Percentiles rank a stretch among this genome's conserved stretches.
These are phyloP conservation scores for Arabidopsis suecica DNA, from an alignment of 345 rosid genomes.

Conservation along the genomic window DNA sequence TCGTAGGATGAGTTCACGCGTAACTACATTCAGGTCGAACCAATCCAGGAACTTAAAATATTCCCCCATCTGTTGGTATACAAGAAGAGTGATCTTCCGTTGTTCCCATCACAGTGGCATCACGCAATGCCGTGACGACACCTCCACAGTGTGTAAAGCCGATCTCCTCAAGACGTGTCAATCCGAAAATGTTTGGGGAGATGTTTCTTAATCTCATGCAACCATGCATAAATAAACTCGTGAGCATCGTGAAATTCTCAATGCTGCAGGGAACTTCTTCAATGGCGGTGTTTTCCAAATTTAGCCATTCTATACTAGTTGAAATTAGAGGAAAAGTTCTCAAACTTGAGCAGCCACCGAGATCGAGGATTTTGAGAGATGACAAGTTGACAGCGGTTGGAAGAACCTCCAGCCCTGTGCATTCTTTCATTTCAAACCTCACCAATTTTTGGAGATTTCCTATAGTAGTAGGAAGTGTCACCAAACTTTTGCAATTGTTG, in stretches of 20 bases:
- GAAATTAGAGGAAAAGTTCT: conserved; percentile 21
- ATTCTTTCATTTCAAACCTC: neutral
- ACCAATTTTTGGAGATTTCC: neutral
- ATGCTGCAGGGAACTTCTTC: conserved; percentile 31
- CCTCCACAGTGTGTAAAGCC: too few species aligned
- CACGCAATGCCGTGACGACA: too few species aligned
- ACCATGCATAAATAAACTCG: too few species aligned
- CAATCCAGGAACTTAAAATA: too few species aligned
- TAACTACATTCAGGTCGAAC: neutral
- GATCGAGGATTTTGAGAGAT: neutral
- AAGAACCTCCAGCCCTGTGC: neutral
- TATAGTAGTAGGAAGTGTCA: neutral
- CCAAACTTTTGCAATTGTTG: conserved; percentile 6
- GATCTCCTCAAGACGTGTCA: too few species aligned
- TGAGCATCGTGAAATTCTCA: too few species aligned
- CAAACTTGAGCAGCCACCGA: conserved; percentile 19
- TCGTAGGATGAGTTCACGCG: neutral
- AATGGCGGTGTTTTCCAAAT: conserved; percentile 24
- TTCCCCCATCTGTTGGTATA: too few species aligned
- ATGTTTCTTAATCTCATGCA: too few species aligned
- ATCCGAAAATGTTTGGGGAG: too few species aligned
- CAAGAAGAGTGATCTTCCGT: too few species aligned
- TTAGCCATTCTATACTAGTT: neutral
- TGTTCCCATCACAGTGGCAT: too few species aligned
- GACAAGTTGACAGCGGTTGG: conserved; percentile 4